Evolutionary conservation across 148 eudicot species (phyloP).

Genomic region (Polygonum maritimum): DNA sequence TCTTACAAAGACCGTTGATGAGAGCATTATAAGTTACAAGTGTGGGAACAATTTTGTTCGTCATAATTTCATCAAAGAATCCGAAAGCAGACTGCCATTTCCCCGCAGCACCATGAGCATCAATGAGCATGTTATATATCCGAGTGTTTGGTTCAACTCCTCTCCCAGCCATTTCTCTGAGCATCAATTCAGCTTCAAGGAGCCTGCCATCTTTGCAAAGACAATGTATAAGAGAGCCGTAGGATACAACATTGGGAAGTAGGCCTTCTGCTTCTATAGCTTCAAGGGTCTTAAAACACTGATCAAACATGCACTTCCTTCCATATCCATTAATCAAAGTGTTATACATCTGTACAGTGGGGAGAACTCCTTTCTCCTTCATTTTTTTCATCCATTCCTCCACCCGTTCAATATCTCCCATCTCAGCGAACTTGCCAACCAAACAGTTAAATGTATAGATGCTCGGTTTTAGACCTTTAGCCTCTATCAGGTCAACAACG

Average conservation of each 20-base stretch:
- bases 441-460: conserved; percentile 50
- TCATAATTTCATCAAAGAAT: conserved; percentile 51
- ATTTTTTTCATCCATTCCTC: conserved; percentile 50
- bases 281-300: conserved; percentile 60
- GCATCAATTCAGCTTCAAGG: conserved; percentile 62
- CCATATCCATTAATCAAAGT: conserved; percentile 68
- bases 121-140: conserved; percentile 68
- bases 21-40: conserved; percentile 71
- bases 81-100: conserved; percentile 41
- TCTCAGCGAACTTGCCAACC: conserved; percentile 45
- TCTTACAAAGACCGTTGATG: conserved; percentile 59
- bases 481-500: conserved; percentile 44
- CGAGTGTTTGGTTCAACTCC: conserved; percentile 50
- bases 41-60: conserved; percentile 42
- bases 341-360: conserved; percentile 59
- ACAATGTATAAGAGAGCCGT: conserved; percentile 64
- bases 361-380: conserved; percentile 44
- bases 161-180: conserved; percentile 55
- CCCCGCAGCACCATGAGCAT: conserved; percentile 53
- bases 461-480: conserved; percentile 37
- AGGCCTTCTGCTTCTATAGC: conserved; percentile 53
- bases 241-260: conserved; percentile 55
- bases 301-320: conserved; percentile 36
- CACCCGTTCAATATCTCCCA: conserved; percentile 50
- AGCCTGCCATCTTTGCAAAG: conserved; percentile 65